Conservation (phyloP, 2,329 filamentous ascomycete genomes). For the Apiospora koreana region DNA sequence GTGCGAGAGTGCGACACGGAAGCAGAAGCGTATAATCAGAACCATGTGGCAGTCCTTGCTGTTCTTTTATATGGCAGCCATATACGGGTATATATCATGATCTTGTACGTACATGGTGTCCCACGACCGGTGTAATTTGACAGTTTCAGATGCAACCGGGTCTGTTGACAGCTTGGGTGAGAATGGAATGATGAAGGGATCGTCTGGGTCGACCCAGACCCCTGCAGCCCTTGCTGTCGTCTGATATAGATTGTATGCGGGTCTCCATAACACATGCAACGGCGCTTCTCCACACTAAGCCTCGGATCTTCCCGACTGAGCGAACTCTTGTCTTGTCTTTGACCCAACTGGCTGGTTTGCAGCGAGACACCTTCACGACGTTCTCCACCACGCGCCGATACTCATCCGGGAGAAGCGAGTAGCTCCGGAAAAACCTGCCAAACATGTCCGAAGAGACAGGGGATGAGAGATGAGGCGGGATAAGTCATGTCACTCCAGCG, state of each 20-base stretch:
- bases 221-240: constrained; percentile 3
- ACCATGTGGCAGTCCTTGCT: neutral
- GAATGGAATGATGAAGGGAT: constrained; percentile 2
- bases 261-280: neutral
- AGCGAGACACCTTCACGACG: neutral
- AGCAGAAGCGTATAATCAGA: neutral
- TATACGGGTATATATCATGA: neutral
- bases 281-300: neutral
- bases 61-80: neutral
- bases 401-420: neutral
- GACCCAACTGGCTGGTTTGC: neutral
- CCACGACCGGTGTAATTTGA: neutral
- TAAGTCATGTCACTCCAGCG: neutral
- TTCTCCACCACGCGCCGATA: no score
- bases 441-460: neutral
- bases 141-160: constrained; percentile 8
- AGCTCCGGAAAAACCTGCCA: neutral
- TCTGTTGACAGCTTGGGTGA: neutral
- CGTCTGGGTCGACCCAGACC: neutral
- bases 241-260: constrained; percentile 9
- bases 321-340: neutral
- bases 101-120: neutral
- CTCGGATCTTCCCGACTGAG: constrained; percentile 7
- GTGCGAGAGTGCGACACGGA: neutral
- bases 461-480: neutral